Percentiles rank a stretch among this genome's conserved stretches.
Conservation (phyloP, 768 basidiomycete genomes). For the Ephemerocybe angulata region DNA sequence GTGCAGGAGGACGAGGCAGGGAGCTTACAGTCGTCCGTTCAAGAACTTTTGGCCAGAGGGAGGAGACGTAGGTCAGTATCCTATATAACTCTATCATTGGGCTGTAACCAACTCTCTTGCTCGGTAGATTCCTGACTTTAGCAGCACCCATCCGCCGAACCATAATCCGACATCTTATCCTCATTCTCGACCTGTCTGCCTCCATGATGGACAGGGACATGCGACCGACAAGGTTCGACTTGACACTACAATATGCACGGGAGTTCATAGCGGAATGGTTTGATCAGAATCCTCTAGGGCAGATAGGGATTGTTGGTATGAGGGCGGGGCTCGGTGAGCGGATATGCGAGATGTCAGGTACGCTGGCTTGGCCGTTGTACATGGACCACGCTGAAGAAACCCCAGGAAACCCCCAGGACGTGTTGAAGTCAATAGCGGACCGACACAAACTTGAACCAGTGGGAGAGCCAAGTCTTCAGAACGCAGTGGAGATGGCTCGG, state of each 20-base stretch:
- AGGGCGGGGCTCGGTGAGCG: conserved; percentile 88
- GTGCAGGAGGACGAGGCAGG: conserved; percentile 96
- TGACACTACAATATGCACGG: conserved; percentile 85
- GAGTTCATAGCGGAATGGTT: conserved; percentile 97
- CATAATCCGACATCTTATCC: conserved; percentile 92
- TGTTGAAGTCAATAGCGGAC: conserved; percentile 81
- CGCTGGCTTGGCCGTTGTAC: conserved; percentile 16
- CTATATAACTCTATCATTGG: conserved; percentile 2
- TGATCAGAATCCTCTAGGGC: conserved; percentile 97
- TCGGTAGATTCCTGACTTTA: conserved; percentile 68
- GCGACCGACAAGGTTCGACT: conserved; percentile 89
- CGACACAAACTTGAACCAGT: conserved; percentile 84
- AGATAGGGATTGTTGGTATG: conserved; percentile 94
- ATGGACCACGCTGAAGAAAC: neutral
- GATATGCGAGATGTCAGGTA: conserved; percentile 90
- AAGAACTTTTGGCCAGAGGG: conserved; percentile 83
- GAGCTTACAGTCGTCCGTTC: conserved; percentile 84
- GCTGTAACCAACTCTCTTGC: neutral
- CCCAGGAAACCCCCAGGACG: conserved; percentile 92
- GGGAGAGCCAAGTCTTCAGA: conserved; percentile 95
- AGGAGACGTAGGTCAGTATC: conserved; percentile 70
- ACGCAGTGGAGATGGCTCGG: conserved; percentile 95
- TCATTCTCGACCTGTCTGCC: conserved; percentile 87
- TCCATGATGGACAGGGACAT: conserved; percentile 96
- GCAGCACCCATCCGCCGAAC: conserved; percentile 85